Base-by-base conservation (phyloP, 1,139 yeast species). In the Protomyces arabidopsidicola region DNA sequence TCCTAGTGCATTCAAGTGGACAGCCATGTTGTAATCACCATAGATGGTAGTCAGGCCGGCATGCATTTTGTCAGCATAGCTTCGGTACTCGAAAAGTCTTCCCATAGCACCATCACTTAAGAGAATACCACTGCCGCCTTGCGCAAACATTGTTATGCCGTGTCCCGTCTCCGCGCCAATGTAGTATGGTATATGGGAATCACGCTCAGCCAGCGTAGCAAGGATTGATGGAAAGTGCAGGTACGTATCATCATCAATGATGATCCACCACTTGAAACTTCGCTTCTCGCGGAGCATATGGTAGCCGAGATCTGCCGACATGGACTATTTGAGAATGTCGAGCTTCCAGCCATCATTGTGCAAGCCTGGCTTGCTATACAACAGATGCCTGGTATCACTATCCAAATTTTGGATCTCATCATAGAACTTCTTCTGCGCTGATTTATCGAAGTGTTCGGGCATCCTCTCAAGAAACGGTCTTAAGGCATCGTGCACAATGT, bases 111-210 rank as follows among this genome's bases (percentile, higher is more conserved):
- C 74, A 1, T 69, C 68, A 2, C 78, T 75, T 6, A 76, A 65
- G 6, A 75, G 73, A 1, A 75, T 75, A 1, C 75, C 78, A 6
- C 76, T 70, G 4, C 78, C 78, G 3, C 78, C 78, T 61, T 75
- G 77, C 2, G 77, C 79, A 68, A 76, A 76, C 3, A 14, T 10
- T 24, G 65, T 31, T 3, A 3, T 12, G 14, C 42, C n/a, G 9
- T 12, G 12, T 3, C 1, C 3, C 4, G 4, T 3, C 4, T 8
- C 12, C 3, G 18, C 20, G 10, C 48, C 48, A 18, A 16, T 5
- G 18, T 42, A 42, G 31, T 69, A 65, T 16, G 73, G 70, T 59
- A 70, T 62, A 16, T 64, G 65, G 45, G 71, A 70, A 60, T 74
- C 70, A 35, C 71, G 64, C 38, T 66, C 65, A n/a, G 61, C 48